Base-by-base conservation (phyloP, 164 flowering plant species). In the Houttuynia cordata region DNA sequence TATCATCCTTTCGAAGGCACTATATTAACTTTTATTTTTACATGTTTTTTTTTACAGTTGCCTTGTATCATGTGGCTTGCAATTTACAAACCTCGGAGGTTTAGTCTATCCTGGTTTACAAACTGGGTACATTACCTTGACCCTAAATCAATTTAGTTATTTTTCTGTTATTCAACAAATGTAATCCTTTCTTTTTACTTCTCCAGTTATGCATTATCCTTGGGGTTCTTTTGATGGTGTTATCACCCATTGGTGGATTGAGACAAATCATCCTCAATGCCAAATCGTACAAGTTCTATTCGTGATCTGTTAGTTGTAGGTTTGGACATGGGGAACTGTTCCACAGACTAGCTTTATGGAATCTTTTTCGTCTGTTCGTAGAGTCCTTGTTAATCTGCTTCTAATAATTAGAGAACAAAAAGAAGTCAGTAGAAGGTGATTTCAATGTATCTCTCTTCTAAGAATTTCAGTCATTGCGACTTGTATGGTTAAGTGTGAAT, bases 21-120 rank as follows among this genome's bases (percentile, higher is more conserved):
- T 23, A 56, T 10, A 9, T 55, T 20, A 7, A 24, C 9, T 56
- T 15, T 22, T 15, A 19, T 7, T 19, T 51, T 17, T 49, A n/a
- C n/a, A n/a, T n/a, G n/a, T n/a, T 22, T 34, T 57, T 30, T 54
- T 61, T 58, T 7, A 47, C 82, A 87, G 96, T 79, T 87, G 1
- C 96, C 96, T 10, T 87, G 96, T 74, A 72, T 81, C 51, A 85
- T 85, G 67, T 87, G 96, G 96, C 81, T 87, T 0, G 21, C 24
- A 8, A 71, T 87, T 67, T 47, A 47, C 63, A 85, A 87, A 67
- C 96, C 96, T 20, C 80, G 60, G 64, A 73, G 60, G 41, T 85
- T 66, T 64, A 54, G 86, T 73, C 59, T 83, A n/a, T 82, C 91
- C 64, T 88, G 92, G 92, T 12, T 23, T 22, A 53, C 61, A 1